Evolutionary conservation across 345 rosid species (phyloP), one percentile per base, ranked within the genome.

Genomic region (Conringia planisiliqua): DNA sequence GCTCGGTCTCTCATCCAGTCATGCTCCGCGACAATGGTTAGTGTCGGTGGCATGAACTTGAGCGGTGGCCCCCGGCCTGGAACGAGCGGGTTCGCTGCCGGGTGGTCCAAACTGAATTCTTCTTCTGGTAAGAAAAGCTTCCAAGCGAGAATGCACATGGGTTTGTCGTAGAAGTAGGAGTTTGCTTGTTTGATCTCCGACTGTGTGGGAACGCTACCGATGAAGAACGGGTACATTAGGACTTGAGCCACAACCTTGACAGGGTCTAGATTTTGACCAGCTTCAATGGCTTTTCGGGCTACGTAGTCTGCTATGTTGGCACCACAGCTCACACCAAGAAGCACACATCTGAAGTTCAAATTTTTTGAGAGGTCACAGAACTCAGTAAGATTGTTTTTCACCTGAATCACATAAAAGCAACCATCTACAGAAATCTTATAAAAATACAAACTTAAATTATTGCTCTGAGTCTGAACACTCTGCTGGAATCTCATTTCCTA

Each of bases 1-100:
- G 93, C 98, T 51, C 93, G 85, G 59, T 94, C 98, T 77, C 91
- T 88, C 98, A 91, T 94, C 95, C 96, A 94, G 81, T 91, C 98
- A 24, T 87, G 96, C 77, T 93, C 97, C 24, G 97, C 98, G 6
- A 94, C 92, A 42, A 94, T 84, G 14, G 97, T 94, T 51, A 94
- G 85, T 32, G 98, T 94, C 4, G 98, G 98, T 6, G 96, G 98
- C 95, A 89, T 91, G 68, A 86, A 73, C 83, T 91, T 94, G 55
- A 94, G 77, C 4, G 91, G 96, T 33, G 95, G 97, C 3, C 88
- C 87, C 43, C 93, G 80, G 46, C 78, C 87, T 10, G 90, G 90
- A 39, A 85, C 79, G 16, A 91, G 87, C 12, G 98, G 97, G 71
- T 91, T 94, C 42, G 97, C 92, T 62, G 93, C 95, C 29, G 88